Base-by-base conservation (phyloP, 2,329 filamentous ascomycete genomes). In the Beauveria bassiana region DNA sequence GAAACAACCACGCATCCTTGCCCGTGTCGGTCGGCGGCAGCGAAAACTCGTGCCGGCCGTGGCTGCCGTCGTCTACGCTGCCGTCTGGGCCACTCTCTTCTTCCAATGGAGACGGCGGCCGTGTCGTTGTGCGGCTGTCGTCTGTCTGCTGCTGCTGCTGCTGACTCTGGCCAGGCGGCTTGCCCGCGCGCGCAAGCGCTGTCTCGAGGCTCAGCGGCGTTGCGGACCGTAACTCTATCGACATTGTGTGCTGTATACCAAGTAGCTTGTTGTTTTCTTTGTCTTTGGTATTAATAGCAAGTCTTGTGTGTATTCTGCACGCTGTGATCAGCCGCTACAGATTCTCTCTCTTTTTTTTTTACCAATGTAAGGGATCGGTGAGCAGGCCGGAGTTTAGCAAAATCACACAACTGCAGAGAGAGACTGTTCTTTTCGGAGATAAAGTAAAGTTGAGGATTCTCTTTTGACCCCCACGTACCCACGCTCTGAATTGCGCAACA, bases 1-100 rank as follows among this genome's bases (percentile, higher is more conserved):
- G 53, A 43, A 74, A 74, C 9, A 74, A 59, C 70, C 71, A 74
- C 0, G 72, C 72, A 61, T 73, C 68, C 61, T 70, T 74, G 3
- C 72, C 72, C 0, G 67, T 63, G 52, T 74, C 72, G 3, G 70
- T 71, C 0, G 67, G 68, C 7, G 71, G 70, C 7, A 73, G 59
- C 16, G 62, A 68, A 24, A 64, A 66, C 26, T 65, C 65, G 18
- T 64, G 65, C 54, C n/a, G 45, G 22, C 46, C 54, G 2, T 46
- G 20, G 2, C 28, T 31, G 18, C 9, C 26, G 5, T 16, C 47
- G 34, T 14, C 46, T 6, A n/a, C 51, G 31, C 10, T 43, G 31
- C 49, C 31, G 10, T 49, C 20, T 38, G 34, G 12, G 8, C 38
- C 31, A 4, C 31, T 31, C 10, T 51, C 60, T 20, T 45, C 50